Percentiles rank a stretch among this genome's conserved stretches.
These are phyloP conservation scores for Russula sp. DNA, from an alignment of 768 basidiomycete genomes.

Conservation along the genomic window DNA sequence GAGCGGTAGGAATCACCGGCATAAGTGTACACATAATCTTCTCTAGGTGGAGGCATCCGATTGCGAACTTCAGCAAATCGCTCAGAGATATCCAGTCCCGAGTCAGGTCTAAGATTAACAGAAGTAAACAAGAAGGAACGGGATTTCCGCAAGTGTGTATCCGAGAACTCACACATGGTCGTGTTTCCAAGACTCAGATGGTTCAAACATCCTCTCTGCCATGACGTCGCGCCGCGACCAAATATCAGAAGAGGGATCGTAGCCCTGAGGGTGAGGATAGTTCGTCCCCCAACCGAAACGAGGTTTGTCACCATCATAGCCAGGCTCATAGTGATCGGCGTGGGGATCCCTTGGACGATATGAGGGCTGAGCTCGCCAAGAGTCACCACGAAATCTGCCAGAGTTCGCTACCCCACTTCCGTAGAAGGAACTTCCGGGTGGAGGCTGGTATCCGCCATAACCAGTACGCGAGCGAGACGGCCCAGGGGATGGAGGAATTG, in stretches of 20 bases:
- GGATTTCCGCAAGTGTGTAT: not conserved
- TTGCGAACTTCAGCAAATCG: constrained; percentile 13
- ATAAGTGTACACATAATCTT: constrained; percentile 31
- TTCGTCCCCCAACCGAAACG: constrained; percentile 6
- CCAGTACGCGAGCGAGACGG: constrained; percentile 36
- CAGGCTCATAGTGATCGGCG: constrained; percentile 13
- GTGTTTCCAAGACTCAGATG: constrained; percentile 53
- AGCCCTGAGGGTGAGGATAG: constrained; percentile 22
- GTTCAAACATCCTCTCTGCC: constrained; percentile 58
- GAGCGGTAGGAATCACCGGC: constrained; percentile 48
- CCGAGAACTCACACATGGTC: constrained; percentile 11
- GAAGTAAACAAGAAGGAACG: constrained; percentile 10
- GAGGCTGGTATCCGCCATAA: constrained; percentile 48
- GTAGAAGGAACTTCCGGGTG: constrained; percentile 31
- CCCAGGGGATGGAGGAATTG: constrained; percentile 44
- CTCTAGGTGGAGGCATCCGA: constrained; percentile 19
- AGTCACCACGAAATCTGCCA: constrained; percentile 30
- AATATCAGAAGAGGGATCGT: constrained; percentile 26
- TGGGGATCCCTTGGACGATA: constrained; percentile 29
- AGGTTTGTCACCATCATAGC: constrained; percentile 7
- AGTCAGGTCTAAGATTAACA: constrained; percentile 6
- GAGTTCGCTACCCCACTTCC: constrained; percentile 35
- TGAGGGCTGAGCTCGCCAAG: constrained; percentile 41
- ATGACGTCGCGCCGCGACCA: constrained; percentile 31
- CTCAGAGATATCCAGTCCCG: constrained; percentile 12